Conservation (phyloP, 75 land plant genomes). For the Picea sitchensis region DNA sequence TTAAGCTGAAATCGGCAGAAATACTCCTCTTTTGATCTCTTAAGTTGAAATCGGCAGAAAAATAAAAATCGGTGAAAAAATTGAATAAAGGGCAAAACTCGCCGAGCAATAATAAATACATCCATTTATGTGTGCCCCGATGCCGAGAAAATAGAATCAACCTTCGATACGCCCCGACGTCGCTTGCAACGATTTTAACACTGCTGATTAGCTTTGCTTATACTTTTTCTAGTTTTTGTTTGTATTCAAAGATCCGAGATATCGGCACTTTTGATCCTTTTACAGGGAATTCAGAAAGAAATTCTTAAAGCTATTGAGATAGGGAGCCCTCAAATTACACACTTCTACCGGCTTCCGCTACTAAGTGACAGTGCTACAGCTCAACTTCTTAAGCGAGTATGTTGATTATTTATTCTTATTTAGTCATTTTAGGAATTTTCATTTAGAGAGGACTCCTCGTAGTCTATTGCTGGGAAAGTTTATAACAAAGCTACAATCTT, state of each 20-base stretch:
- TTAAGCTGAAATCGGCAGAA: no score
- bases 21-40: background rate
- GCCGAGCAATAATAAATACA: no score
- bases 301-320: constrained; percentile 4
- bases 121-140: no score
- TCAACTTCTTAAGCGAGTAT: constrained; percentile 63
- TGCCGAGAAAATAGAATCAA: no score
- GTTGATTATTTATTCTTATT: background rate
- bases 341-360: constrained; percentile 68
- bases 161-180: no score
- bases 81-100: no score
- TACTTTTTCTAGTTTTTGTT: background rate
- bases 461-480: constrained; percentile 7
- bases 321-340: constrained; percentile 40
- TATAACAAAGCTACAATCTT: background rate
- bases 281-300: constrained; percentile 10
- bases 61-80: no score
- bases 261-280: background rate
- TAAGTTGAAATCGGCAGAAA: no score
- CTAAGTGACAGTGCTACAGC: constrained; percentile 55
- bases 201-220: no score
- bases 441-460: background rate
- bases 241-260: background rate
- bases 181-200: no score
- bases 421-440: background rate